phyloP scores from a whole-genome alignment of 1,284 basidiomycete species.

The Ustilago bromivora region DNA sequence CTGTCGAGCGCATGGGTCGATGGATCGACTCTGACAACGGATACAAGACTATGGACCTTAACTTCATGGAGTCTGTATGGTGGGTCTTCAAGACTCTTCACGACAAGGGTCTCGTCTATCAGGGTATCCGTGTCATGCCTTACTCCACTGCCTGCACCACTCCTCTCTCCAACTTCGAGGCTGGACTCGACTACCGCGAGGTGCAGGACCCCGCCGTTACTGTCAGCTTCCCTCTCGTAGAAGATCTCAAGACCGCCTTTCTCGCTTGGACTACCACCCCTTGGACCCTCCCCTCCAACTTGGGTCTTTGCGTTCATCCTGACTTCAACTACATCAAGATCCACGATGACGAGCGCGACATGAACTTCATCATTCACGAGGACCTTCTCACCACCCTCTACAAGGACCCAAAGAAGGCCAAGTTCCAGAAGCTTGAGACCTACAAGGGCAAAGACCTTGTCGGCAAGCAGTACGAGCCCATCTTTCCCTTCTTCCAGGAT shows the following conservation, averaged over 20 bases:
- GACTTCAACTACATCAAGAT: constrained; percentile 98
- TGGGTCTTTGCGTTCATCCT: constrained; percentile 94
- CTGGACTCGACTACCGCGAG: constrained; percentile 91
- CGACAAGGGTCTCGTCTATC: constrained; percentile 93
- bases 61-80: constrained; percentile 99
- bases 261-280: constrained; percentile 99
- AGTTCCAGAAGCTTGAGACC: constrained; percentile 86
- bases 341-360: constrained; percentile 86
- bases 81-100: constrained; percentile 97
- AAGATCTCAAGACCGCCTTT: constrained; percentile 89
- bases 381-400: constrained; percentile 88
- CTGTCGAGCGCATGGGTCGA: constrained; percentile 96
- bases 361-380: constrained; percentile 94
- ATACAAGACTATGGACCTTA: constrained; percentile 94
- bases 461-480: constrained; percentile 93
- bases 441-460: constrained; percentile 93
- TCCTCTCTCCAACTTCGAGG: constrained; percentile 97
- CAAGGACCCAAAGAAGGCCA: constrained; percentile 98
- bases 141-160: constrained; percentile 98
- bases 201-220: constrained; percentile 95
- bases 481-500: constrained; percentile 96
- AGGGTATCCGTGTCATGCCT: constrained; percentile 95
- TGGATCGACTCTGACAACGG: constrained; percentile 99
- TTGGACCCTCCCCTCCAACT: constrained; percentile 96
- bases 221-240: constrained; percentile 89